Evolutionary conservation across 2,329 filamentous ascomycete genomes (phyloP), one percentile per base, ranked within the genome.

Genomic region (Alternaria sp.): DNA sequence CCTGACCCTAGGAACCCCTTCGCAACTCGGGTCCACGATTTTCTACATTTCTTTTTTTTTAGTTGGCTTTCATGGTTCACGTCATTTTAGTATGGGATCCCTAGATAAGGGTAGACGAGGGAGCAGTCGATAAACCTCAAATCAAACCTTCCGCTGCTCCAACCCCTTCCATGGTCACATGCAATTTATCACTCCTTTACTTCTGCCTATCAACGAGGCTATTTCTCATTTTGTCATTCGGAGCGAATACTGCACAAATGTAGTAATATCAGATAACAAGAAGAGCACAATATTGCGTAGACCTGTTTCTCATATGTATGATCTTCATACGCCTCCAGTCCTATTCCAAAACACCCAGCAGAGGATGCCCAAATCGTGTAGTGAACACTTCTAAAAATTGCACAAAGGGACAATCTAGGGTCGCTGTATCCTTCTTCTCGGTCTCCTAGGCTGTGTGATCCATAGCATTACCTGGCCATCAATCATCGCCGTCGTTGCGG

Each of bases 21-120:
- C 21, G 44, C 44, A 36, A 13, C 21, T 48, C 44, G 21, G 31
- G 8, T 36, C n/a, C 23, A 48, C 21, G 21, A 24, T 23, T 34
- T 14, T 21, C 21, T n/a, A 11, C n/a, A 10, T 5, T n/a, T n/a
- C n/a, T n/a, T 21, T 8, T 11, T 21, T 48, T 7, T 24, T n/a
- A 36, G 13, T 48, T 24, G 6, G 29, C 11, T 48, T 24, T 48
- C 14, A 23, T 21, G 21, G 14, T 46, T 54, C 39, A 51, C 55
- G 55, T 58, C 55, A 58, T 44, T 33, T 36, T 40, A 28, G 29
- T 24, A 42, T 17, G 28, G 28, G 33, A n/a, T 29, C 36, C 44
- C 24, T 14, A 14, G 24, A 33, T 46, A 21, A 17, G 36, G 11
- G 36, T 36, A 34, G 36, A 17, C 17, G 17, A 17, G 17, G 50